Evolutionary conservation across 352 stramenopile species (phyloP), one percentile per base, ranked within the genome.

Genomic region (Pythium brassicae): DNA sequence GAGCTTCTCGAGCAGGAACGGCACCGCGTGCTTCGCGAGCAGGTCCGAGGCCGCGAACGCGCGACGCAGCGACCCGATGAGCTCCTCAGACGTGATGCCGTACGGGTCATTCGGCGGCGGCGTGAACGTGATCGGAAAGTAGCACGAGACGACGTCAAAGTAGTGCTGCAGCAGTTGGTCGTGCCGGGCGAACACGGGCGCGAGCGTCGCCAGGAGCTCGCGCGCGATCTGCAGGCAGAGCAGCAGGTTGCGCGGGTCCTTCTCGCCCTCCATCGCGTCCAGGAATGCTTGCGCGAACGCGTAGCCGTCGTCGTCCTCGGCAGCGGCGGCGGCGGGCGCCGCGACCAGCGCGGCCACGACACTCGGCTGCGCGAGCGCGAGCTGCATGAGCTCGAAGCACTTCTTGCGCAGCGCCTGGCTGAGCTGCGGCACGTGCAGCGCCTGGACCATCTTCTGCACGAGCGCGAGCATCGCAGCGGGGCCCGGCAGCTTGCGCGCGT

Each of bases 101-200:
- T 97, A 93, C 57, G 88, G 88, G 53, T 96, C 86, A 49, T 97
- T 96, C 4, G 86, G 86, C 20, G 88, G 88, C 44, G 88, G 88
- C 39, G 80, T 94, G 62, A 97, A 97, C 57, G 90, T 97, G 56
- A 97, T 96, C 5, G 88, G 88, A 47, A 96, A 97, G 62, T 97
- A 97, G 70, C 87, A 96, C 32, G 87, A 94, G 22, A 89, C 84
- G n/a, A 92, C 69, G 51, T 96, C 83, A 50, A 97, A 96, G 58
- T 95, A 92, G 50, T 92, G 82, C 67, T 92, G 71, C 59, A 89
- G 65, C 32, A 90, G 57, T 22, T 69, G 66, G n/a, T 87, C 85
- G 43, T 81, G 74, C 44, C 64, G 64, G 14, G 76, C 78, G 55
- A 94, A 94, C 52, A 88, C 74, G 2, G 57, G 49, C 50, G 76